These are phyloP conservation scores for Podaxis carcinomalis DNA, from an alignment of 768 basidiomycete species.

Conservation along the genomic window DNA sequence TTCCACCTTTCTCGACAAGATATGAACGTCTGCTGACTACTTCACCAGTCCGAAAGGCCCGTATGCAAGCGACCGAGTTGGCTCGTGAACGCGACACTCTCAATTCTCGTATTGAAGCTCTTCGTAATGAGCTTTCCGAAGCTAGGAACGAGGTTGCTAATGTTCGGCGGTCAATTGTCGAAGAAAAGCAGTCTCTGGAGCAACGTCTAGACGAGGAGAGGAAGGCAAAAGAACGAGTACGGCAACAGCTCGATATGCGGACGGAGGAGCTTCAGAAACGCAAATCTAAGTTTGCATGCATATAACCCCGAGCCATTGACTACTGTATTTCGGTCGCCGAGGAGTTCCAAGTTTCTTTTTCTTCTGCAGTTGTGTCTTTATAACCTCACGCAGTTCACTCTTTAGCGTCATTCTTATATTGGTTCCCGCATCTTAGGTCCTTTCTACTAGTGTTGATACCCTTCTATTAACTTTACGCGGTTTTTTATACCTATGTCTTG, in stretches of 20 bases:
- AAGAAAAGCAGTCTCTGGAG: slow-evolving; percentile 87
- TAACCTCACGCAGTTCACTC: slow-evolving; percentile 33
- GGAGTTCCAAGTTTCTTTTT: slow-evolving; percentile 19
- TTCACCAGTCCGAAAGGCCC: slow-evolving; percentile 78
- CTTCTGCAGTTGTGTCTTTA: slow-evolving; percentile 22
- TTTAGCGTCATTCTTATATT: slow-evolving; percentile 27
- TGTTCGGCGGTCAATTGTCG: slow-evolving; percentile 75
- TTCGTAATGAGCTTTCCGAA: slow-evolving; percentile 72
- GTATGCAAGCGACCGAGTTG: slow-evolving; percentile 89
- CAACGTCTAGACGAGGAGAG: slow-evolving; percentile 83
- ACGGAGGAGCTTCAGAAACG: slow-evolving; percentile 83
- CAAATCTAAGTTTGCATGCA: slow-evolving; percentile 90
- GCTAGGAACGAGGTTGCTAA: slow-evolving; percentile 76
- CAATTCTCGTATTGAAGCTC: slow-evolving; percentile 55
- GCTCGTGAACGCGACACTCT: slow-evolving; percentile 82
- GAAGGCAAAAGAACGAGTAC: slow-evolving; percentile 81
- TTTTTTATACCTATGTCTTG: slow-evolving; percentile 25
- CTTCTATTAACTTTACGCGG: slow-evolving; percentile 28
- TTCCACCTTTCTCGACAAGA: slow-evolving; percentile 17
- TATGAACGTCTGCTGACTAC: slow-evolving; percentile 3
- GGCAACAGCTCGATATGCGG: slow-evolving; percentile 81
- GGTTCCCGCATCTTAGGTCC: slow-evolving; percentile 21
- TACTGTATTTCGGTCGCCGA: background rate
- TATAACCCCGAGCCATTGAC: slow-evolving; percentile 40
- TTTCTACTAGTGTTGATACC: slow-evolving; percentile 41